phyloP scores from a whole-genome alignment of 441 rosid species.

The Daphne laureola region DNA sequence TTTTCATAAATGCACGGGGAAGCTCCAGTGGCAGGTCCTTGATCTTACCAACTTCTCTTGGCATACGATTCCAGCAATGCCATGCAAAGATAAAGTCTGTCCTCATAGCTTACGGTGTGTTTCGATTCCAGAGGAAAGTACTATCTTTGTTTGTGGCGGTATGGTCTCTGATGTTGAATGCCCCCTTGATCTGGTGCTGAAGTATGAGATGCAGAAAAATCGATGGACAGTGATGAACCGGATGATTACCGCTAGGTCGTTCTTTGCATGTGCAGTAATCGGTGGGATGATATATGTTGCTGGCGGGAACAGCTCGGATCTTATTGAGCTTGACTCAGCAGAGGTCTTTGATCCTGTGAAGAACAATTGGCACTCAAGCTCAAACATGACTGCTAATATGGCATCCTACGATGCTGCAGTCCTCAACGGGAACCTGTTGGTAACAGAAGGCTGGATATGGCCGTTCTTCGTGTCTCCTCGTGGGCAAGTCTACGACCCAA shows the following conservation, averaged over 20 bases:
- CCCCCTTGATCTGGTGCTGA: conserved; percentile 76
- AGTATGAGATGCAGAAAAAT: conserved; percentile 71
- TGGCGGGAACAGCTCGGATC: conserved; percentile 71
- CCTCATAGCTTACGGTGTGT: conserved; percentile 75
- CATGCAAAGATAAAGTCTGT: conserved; percentile 76
- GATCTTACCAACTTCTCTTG: conserved; percentile 65
- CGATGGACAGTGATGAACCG: conserved; percentile 68
- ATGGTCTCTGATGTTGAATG: conserved; percentile 73
- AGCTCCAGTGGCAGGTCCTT: conserved; percentile 77
- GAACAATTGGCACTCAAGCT: conserved; percentile 54
- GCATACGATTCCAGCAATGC: conserved; percentile 87
- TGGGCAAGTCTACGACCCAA: conserved; percentile 85
- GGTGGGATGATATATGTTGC: conserved; percentile 76
- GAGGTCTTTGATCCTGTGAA: conserved; percentile 67
- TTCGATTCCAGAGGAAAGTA: conserved; percentile 50
- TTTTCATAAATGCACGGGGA: conserved; percentile 68
- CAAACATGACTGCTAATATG: conserved; percentile 77
- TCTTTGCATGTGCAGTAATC: conserved; percentile 69
- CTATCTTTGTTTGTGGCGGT: conserved; percentile 81
- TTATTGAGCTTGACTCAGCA: conserved; percentile 65
- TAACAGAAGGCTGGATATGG: conserved; percentile 96
- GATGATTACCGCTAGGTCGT: conserved; percentile 73
- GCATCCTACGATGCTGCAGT: conserved; percentile 85
- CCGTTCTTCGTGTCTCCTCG: conserved; percentile 81
- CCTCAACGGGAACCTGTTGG: conserved; percentile 70